phyloP scores from a whole-genome alignment of 2,329 filamentous ascomycete genomes.

The Rhynchosporium agropyri region DNA sequence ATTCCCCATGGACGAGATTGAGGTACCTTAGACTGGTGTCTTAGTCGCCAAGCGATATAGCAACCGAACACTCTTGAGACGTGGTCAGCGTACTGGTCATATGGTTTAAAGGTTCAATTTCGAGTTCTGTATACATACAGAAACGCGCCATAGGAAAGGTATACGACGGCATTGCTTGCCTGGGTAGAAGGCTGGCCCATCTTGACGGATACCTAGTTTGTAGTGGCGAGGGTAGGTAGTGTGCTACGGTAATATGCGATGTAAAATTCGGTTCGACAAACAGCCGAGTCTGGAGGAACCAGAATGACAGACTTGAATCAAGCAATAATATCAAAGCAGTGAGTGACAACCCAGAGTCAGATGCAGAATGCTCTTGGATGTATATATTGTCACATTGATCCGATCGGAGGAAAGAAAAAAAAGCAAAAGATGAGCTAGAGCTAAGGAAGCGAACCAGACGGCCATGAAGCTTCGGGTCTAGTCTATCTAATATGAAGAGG shows the following conservation, averaged over 20 bases:
- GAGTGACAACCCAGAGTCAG: not conserved
- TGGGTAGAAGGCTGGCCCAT: conserved; percentile 75
- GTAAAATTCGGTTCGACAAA: not conserved
- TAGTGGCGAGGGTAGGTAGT: not conserved
- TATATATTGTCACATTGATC: not conserved
- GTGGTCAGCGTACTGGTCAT: conserved; percentile 16
- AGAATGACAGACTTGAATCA: too few species aligned
- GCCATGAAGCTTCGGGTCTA: too few species aligned
- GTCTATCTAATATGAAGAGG: too few species aligned
- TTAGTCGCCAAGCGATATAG: conserved; percentile 57
- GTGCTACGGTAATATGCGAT: not conserved
- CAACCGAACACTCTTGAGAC: conserved; percentile 62
- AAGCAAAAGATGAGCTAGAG: not conserved
- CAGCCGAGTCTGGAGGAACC: too few species aligned
- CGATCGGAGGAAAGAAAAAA: not conserved
- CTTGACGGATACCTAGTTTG: conserved; percentile 21
- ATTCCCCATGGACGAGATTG: not conserved
- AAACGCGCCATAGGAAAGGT: conserved; percentile 76
- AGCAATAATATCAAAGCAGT: not conserved
- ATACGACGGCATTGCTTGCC: conserved; percentile 84
- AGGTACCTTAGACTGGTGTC: conserved; percentile 45
- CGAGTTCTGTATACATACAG: conserved; percentile 55
- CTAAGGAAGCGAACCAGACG: not conserved
- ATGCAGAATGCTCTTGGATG: not conserved
- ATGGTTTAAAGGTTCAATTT: not conserved